Percentiles rank a stretch among this genome's conserved stretches.
phyloP scores from a whole-genome alignment of 2,329 filamentous ascomycete species.

The Aspergillus versicolor region DNA sequence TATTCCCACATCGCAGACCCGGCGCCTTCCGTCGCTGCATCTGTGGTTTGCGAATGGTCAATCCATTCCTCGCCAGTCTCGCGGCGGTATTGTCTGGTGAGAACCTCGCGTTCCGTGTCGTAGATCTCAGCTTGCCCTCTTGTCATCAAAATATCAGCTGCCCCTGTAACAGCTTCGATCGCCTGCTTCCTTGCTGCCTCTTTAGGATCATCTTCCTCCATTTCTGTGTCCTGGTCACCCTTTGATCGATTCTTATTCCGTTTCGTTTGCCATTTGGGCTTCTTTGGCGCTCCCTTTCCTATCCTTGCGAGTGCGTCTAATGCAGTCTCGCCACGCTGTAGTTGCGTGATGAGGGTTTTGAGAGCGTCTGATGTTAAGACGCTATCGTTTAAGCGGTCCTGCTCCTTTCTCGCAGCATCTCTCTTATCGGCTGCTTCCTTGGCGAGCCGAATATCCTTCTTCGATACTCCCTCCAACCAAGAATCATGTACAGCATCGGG shows the following conservation, averaged over 20 bases:
- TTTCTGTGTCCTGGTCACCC: slow-evolving; percentile 63
- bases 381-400: slow-evolving; percentile 71
- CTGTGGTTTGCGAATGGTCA: slow-evolving; percentile 42
- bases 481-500: slow-evolving; percentile 87
- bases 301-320: slow-evolving; percentile 84
- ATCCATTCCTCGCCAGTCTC: slow-evolving; percentile 88
- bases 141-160: slow-evolving; percentile 81
- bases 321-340: slow-evolving; percentile 81
- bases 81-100: slow-evolving; percentile 77
- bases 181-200: slow-evolving; percentile 68
- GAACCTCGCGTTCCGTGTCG: slow-evolving; percentile 77
- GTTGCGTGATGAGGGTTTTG: slow-evolving; percentile 65
- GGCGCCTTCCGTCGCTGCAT: slow-evolving; percentile 33
- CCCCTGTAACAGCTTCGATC: slow-evolving; percentile 81
- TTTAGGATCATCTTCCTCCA: slow-evolving; percentile 68
- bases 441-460: slow-evolving; percentile 88
- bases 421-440: slow-evolving; percentile 83
- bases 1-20: slow-evolving; percentile 73
- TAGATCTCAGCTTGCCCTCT: slow-evolving; percentile 89
- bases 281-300: slow-evolving; percentile 63
- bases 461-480: slow-evolving; percentile 89
- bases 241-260: slow-evolving; percentile 52
- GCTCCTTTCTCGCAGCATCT: slow-evolving; percentile 71
- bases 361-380: slow-evolving; percentile 73
- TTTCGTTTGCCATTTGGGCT: slow-evolving; percentile 62